These are phyloP conservation scores for Salvia hispanica DNA, from an alignment of 257 asterid genomes.

Conservation along the genomic window DNA sequence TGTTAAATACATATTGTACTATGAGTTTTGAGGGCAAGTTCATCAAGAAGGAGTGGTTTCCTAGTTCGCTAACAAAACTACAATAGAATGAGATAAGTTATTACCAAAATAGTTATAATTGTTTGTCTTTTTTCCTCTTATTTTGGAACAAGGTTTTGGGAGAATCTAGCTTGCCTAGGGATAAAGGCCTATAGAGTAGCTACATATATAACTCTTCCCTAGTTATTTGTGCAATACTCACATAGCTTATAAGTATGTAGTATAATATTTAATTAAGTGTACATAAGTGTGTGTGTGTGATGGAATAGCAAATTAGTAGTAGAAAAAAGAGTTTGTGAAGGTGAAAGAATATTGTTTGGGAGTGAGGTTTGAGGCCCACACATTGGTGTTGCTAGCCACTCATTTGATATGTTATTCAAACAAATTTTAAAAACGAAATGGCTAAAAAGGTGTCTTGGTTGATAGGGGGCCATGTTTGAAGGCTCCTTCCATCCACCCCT, in stretches of 20 bases:
- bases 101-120: conserved; percentile 31
- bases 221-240: not conserved
- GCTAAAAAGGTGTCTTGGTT: conserved; percentile 2
- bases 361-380: conserved; percentile 39
- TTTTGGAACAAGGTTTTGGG: conserved; percentile 41
- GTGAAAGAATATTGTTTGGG: conserved; percentile 30
- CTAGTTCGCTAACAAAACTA: conserved; percentile 18
- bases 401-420: conserved; percentile 32
- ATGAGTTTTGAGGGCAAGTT: no score
- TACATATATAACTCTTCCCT: not conserved
- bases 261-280: no score
- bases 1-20: not conserved
- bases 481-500: conserved; percentile 45
- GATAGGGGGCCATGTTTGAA: conserved; percentile 33
- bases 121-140: conserved; percentile 41
- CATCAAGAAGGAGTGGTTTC: not conserved
- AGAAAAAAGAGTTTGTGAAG: conserved; percentile 22
- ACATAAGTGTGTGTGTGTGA: not conserved
- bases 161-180: conserved; percentile 43
- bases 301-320: conserved; percentile 13
- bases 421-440: conserved; percentile 19
- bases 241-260: not conserved
- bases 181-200: conserved; percentile 31
- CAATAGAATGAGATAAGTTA: conserved; percentile 18
- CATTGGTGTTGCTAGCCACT: conserved; percentile 39